Conservation (phyloP, 192 early-diverging fungal genomes). For the Physocladia obscura region DNA sequence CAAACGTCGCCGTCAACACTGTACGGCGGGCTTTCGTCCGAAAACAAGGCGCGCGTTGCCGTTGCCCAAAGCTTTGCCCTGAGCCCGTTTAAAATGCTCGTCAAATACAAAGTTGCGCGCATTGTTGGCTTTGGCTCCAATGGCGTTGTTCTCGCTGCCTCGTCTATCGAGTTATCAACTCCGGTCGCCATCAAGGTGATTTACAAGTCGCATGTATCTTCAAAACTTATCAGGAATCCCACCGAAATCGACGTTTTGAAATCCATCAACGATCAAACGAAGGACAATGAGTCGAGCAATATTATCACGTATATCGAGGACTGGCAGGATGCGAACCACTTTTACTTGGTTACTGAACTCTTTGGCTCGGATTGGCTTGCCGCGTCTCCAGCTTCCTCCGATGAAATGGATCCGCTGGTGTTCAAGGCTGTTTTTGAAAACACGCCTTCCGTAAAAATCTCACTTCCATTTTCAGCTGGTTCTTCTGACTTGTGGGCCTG, state of each 20-base stretch:
- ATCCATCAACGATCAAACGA: neutral
- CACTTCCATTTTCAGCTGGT: neutral
- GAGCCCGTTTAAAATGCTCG: neutral
- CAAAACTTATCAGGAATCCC: neutral
- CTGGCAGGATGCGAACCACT: conserved; percentile 22
- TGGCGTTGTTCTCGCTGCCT: conserved; percentile 25
- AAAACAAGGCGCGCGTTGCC: conserved; percentile 9
- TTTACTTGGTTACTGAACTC: conserved; percentile 29
- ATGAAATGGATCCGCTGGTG: neutral
- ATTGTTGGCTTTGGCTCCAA: conserved; percentile 32
- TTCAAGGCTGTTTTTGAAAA: neutral
- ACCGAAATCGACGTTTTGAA: neutral
- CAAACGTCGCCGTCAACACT: neutral
- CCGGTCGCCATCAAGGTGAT: conserved; percentile 31
- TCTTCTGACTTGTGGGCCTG: conserved; percentile 28
- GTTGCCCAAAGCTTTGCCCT: neutral
- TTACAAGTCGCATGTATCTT: neutral
- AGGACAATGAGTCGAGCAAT: neutral
- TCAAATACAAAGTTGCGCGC: neutral
- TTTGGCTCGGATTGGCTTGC: neutral
- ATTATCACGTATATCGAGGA: neutral
- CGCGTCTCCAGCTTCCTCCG: neutral
- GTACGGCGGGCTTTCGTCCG: neutral
- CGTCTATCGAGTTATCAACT: neutral
- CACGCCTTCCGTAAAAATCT: neutral